These are phyloP conservation scores for Suillus clintonianus DNA, from an alignment of 768 basidiomycete species.

Conservation along the genomic window DNA sequence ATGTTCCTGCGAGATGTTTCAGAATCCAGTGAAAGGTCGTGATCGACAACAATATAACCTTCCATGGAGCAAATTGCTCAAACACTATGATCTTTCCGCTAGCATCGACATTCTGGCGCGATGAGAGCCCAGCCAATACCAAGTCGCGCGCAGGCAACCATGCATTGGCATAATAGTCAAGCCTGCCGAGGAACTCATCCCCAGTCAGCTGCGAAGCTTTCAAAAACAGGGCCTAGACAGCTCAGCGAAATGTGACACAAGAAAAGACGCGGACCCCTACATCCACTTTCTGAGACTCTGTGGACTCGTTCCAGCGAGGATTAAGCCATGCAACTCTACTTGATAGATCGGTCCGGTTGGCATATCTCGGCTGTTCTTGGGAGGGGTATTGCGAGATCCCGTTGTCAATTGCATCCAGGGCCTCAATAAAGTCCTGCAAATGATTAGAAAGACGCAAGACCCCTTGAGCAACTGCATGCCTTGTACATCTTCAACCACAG, in stretches of 20 bases:
- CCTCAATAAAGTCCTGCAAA: slow-evolving; percentile 86
- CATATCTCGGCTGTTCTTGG: slow-evolving; percentile 70
- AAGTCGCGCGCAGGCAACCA: slow-evolving; percentile 93
- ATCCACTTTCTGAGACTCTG: slow-evolving; percentile 67
- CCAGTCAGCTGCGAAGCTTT: slow-evolving; percentile 84
- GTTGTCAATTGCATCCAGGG: slow-evolving; percentile 94
- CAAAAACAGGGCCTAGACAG: slow-evolving; percentile 63
- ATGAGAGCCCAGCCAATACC: slow-evolving; percentile 59
- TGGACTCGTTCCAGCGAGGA: slow-evolving; percentile 87
- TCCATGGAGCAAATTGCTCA: slow-evolving; percentile 84
- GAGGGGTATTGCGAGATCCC: slow-evolving; percentile 81
- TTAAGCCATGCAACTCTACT: slow-evolving; percentile 84
- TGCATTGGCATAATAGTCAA: slow-evolving; percentile 82
- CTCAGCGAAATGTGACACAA: slow-evolving; percentile 9
- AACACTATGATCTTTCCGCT: slow-evolving; percentile 81
- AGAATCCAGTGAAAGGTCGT: not conserved
- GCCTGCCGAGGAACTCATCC: slow-evolving; percentile 74
- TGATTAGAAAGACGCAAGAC: slow-evolving; percentile 6
- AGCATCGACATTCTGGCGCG: slow-evolving; percentile 61
- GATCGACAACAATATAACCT: slow-evolving; percentile 46
- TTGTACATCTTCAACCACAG: slow-evolving; percentile 92
- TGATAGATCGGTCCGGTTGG: slow-evolving; percentile 79
- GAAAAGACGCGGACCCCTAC: slow-evolving; percentile 46
- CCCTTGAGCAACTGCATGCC: slow-evolving; percentile 36
- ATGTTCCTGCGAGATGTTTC: slow-evolving; percentile 64